Base-by-base conservation (phyloP, 106 monocot species). In the Posidonia australis region DNA sequence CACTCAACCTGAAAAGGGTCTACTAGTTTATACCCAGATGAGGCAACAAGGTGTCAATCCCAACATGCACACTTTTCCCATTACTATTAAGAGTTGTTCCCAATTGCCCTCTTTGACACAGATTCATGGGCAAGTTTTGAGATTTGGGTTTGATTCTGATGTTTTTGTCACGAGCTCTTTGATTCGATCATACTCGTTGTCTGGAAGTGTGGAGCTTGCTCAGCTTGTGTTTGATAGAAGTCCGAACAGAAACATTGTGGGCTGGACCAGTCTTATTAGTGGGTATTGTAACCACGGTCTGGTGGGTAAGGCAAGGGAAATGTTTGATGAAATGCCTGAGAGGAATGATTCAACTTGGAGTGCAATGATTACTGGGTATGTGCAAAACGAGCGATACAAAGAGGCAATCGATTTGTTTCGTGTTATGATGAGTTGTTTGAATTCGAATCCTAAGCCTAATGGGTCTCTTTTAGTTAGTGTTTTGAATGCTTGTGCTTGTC, bases 321-420 rank as follows among this genome's bases (percentile, higher is more conserved):
- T 80, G 17, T 80, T 80, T 36, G 67, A 80, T 9, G 32, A 44
- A 29, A 80, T 80, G 67, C 67, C 63, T 0, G 72, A 76, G 47
- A 76, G 57, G 76, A 72, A 76, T 36, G 72, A 68, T 36, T 65
- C 66, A 20, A 48, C 70, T 62, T 80, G 75, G 70, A 80, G 79
- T 28, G 75, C 75, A 1, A 66, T 80, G 58, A 67, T 80, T 30
- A 43, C 60, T 1, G 74, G 79, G 16, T 67, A 79, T 58, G 66
- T 69, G 5, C 58, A 68, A 53, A 75, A 75, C 20, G 46, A 71
- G 24, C 42, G 12, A 3, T 20, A 70, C 23, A 25, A 52, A 5
- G 72, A 72, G 43, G 80, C 76, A 13, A 46, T 80, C 5, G 72
- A 64, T 4, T 27, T 80, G 56, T 80, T 80, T 55, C 66, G 63